phyloP scores from a whole-genome alignment of 257 asterid species.

The Solanum clarkiae region DNA sequence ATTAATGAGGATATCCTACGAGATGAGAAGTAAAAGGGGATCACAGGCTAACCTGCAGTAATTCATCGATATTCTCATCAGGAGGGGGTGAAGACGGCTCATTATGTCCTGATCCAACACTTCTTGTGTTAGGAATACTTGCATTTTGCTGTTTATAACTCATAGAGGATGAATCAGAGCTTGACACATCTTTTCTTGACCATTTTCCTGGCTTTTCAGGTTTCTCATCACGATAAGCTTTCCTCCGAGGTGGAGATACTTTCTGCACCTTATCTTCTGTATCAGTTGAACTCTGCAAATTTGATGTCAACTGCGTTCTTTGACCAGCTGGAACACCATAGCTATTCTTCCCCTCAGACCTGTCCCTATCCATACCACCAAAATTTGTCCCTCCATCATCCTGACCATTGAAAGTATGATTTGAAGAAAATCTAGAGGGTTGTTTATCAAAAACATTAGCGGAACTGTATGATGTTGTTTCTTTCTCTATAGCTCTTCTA shows the following conservation, averaged over 20 bases:
- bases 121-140: conserved; percentile 25
- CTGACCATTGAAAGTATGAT: conserved; percentile 29
- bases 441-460: conserved; percentile 40
- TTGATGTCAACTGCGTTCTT: neutral
- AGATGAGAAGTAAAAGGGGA: neutral
- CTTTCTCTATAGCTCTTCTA: conserved; percentile 52
- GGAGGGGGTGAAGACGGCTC: conserved; percentile 20
- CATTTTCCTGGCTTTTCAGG: conserved; percentile 42
- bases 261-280: conserved; percentile 66
- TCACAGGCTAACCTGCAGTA: conserved; percentile 65
- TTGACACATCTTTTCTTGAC: conserved; percentile 36
- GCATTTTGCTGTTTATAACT: conserved; percentile 36
- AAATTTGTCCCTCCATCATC: conserved; percentile 40
- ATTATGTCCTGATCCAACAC: conserved; percentile 29
- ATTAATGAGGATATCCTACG: neutral
- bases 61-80: conserved; percentile 70
- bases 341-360: conserved; percentile 29
- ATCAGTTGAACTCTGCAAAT: conserved; percentile 10
- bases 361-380: conserved; percentile 38
- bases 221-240: conserved; percentile 56
- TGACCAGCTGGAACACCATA: conserved; percentile 30
- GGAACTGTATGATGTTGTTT: conserved; percentile 35
- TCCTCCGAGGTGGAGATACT: conserved; percentile 75
- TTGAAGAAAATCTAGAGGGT: conserved; percentile 35
- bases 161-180: conserved; percentile 30